Evolutionary conservation across 2,329 filamentous ascomycete species (phyloP).

Genomic region (Claviceps pusilla): DNA sequence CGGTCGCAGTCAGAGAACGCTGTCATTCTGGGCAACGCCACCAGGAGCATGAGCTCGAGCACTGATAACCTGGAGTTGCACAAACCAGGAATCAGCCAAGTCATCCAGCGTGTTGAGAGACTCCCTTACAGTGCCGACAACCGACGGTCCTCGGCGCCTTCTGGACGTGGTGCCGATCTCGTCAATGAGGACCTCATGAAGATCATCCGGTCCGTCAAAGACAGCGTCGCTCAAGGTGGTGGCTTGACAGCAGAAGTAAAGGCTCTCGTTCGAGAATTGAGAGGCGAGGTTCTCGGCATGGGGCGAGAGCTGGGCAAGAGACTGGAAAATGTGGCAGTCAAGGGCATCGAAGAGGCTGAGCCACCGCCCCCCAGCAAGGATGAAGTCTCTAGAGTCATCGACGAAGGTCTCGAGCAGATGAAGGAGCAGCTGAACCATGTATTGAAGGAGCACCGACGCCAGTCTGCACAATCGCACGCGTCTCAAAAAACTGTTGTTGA

Average conservation of each 20-base stretch:
- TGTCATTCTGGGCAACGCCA: slow-evolving; percentile 18
- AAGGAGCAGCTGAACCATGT: slow-evolving; percentile 71
- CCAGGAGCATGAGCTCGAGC: neutral
- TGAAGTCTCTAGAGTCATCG: slow-evolving; percentile 61
- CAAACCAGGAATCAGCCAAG: slow-evolving; percentile 15
- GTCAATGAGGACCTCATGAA: slow-evolving; percentile 68
- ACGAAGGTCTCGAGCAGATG: slow-evolving; percentile 67
- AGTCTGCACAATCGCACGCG: slow-evolving; percentile 47
- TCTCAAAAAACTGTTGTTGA: slow-evolving; percentile 50
- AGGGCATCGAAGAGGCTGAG: slow-evolving; percentile 31
- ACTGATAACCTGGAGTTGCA: slow-evolving; percentile 17
- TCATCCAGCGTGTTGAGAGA: slow-evolving; percentile 28
- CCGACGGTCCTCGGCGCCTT: slow-evolving; percentile 30
- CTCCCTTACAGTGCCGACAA: slow-evolving; percentile 28
- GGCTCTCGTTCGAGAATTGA: slow-evolving; percentile 71
- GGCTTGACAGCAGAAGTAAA: slow-evolving; percentile 88
- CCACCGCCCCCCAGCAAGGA: slow-evolving; percentile 43
- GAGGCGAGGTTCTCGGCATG: slow-evolving; percentile 89
- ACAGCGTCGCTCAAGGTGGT: slow-evolving; percentile 76
- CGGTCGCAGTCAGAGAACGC: slow-evolving; percentile 34
- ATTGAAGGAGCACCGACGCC: slow-evolving; percentile 58
- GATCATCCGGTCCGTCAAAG: slow-evolving; percentile 74
- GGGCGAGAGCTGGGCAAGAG: slow-evolving; percentile 77
- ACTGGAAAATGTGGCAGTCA: slow-evolving; percentile 52
- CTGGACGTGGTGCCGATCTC: slow-evolving; percentile 33